Conservation (phyloP, 2,329 filamentous ascomycete species). For the Penicillium sclerotiorum region DNA sequence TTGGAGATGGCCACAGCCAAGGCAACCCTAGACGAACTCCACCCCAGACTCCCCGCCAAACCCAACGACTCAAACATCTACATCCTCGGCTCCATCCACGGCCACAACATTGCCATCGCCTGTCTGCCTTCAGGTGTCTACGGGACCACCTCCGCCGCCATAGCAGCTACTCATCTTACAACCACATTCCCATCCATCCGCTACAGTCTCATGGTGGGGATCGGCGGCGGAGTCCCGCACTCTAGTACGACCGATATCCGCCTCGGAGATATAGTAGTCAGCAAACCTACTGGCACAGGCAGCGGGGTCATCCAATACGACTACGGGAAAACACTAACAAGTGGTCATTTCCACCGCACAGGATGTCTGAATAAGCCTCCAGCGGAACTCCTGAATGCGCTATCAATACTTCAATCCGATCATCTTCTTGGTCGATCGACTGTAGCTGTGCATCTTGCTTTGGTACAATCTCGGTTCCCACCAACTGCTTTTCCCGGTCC, state of each 20-base stretch:
- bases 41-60: background rate
- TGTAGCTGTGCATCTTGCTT: no score
- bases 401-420: no score
- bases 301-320: conserved; percentile 7
- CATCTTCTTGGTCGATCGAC: no score
- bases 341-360: background rate
- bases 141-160: conserved; percentile 1
- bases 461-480: no score
- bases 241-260: background rate
- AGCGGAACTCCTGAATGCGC: conserved; percentile 1
- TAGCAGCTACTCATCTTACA: background rate
- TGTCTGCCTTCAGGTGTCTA: conserved; percentile 6
- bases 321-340: background rate
- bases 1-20: conserved; percentile 17
- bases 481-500: no score
- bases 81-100: conserved; percentile 5
- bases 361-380: conserved; percentile 8
- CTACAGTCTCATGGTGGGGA: conserved; percentile 7
- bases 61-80: conserved; percentile 14
- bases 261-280: conserved; percentile 8
- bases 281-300: conserved; percentile 1
- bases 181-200: conserved; percentile 1
- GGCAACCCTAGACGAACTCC: conserved; percentile 16
- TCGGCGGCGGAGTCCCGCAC: conserved; percentile 8
- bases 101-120: conserved; percentile 16